Evolutionary conservation across 257 asterid species (phyloP).

Genomic region (Buddleja alternifolia): DNA sequence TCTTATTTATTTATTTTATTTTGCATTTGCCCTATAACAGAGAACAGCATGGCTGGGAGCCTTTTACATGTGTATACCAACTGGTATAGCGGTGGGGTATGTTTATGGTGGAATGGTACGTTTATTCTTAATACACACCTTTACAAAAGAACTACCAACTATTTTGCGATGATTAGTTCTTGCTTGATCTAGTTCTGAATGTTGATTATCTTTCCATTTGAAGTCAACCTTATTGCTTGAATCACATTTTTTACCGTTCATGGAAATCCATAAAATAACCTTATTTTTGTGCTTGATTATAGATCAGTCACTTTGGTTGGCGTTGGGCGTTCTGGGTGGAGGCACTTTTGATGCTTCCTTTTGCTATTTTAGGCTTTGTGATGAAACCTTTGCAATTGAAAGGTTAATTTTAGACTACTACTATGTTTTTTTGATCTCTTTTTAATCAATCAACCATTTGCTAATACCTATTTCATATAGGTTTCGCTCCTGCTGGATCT

Average conservation of each 20-base stretch:
- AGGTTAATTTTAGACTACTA: slow-evolving; percentile 52
- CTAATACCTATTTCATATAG: slow-evolving; percentile 52
- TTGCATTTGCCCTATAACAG: slow-evolving; percentile 44
- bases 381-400: slow-evolving; percentile 87
- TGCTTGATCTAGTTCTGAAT: slow-evolving; percentile 8
- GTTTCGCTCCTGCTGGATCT: slow-evolving; percentile 63
- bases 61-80: slow-evolving; percentile 97
- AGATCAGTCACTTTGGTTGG: slow-evolving; percentile 78
- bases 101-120: slow-evolving; percentile 96
- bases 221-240: neutral
- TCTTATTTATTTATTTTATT: slow-evolving; percentile 15
- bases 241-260: neutral
- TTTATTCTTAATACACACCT: slow-evolving; percentile 26
- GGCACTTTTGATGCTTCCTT: slow-evolving; percentile 91
- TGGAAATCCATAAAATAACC: neutral
- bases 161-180: slow-evolving; percentile 16
- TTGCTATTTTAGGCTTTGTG: slow-evolving; percentile 81
- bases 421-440: slow-evolving; percentile 19
- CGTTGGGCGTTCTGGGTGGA: slow-evolving; percentile 87
- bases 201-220: neutral
- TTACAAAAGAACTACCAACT: slow-evolving; percentile 13
- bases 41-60: slow-evolving; percentile 94
- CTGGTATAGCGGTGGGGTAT: slow-evolving; percentile 89
- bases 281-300: slow-evolving; percentile 28
- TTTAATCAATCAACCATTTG: slow-evolving; percentile 28